phyloP scores from a whole-genome alignment of 768 basidiomycete species.

The Psilocybe tampanensis region DNA sequence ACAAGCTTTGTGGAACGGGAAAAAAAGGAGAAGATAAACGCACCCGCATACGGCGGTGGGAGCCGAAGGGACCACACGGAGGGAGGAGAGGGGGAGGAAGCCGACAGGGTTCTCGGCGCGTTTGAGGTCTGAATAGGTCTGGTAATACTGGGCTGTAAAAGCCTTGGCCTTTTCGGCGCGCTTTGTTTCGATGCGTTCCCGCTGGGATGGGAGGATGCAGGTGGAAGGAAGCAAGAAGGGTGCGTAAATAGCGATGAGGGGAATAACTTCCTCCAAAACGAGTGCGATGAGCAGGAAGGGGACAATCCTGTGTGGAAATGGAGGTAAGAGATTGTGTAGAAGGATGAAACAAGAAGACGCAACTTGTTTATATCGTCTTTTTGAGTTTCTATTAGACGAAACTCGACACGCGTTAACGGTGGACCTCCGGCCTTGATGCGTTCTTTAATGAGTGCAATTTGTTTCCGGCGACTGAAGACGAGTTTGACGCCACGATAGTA shows the following conservation, averaged over 20 bases:
- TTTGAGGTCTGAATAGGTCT: conserved; percentile 36
- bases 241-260: conserved; percentile 83
- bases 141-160: conserved; percentile 37
- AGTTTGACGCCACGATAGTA: conserved; percentile 78
- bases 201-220: conserved; percentile 82
- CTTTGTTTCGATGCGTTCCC: conserved; percentile 58
- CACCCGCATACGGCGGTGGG: conserved; percentile 60
- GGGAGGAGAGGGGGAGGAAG: conserved; percentile 32
- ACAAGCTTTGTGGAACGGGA: background rate
- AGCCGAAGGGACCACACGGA: conserved; percentile 29
- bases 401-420: conserved; percentile 68
- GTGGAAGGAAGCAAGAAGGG: conserved; percentile 86
- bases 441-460: conserved; percentile 52
- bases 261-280: conserved; percentile 79
- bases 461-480: conserved; percentile 62
- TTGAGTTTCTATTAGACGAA: conserved; percentile 67
- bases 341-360: conserved; percentile 9
- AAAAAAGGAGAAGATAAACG: conserved; percentile 24
- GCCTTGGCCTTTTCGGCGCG: conserved; percentile 51
- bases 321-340: conserved; percentile 7
- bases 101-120: conserved; percentile 34
- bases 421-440: conserved; percentile 63
- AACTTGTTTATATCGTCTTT: conserved; percentile 74
- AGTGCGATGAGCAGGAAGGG: conserved; percentile 79
- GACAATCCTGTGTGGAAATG: conserved; percentile 52